Evolutionary conservation across 257 asterid genomes (phyloP).

Genomic region (Ophiorrhiza pumila): DNA sequence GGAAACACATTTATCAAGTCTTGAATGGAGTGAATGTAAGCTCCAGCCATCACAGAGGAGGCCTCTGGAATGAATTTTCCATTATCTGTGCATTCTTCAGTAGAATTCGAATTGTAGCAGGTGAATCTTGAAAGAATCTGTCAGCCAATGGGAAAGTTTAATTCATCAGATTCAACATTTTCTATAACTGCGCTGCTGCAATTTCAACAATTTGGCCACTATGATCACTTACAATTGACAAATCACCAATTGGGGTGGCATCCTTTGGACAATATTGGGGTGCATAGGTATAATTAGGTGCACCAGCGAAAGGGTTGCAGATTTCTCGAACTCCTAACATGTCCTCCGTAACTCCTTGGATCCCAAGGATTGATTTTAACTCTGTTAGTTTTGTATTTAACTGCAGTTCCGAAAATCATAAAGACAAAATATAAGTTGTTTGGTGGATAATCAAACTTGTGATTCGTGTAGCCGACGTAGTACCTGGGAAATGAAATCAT

Average conservation of each 20-base stretch:
- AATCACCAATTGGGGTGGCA: conserved; percentile 39
- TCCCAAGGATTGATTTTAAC: conserved; percentile 21
- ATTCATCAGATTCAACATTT: not conserved
- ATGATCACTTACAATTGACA: conserved; percentile 36
- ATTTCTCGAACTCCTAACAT: conserved; percentile 21
- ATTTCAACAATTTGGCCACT: not conserved
- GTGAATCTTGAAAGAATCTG: conserved; percentile 47
- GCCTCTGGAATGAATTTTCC: conserved; percentile 46
- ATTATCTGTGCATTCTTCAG: conserved; percentile 27
- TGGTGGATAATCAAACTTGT: not conserved
- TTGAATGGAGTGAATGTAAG: conserved; percentile 42
- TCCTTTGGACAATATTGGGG: conserved; percentile 34
- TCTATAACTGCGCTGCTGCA: not conserved
- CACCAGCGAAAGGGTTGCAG: conserved; percentile 48
- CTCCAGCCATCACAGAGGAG: conserved; percentile 29
- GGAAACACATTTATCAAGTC: conserved; percentile 41
- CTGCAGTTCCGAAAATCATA: conserved; percentile 20
- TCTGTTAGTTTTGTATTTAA: conserved; percentile 36
- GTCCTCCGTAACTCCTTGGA: conserved; percentile 17
- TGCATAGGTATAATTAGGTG: conserved; percentile 44
- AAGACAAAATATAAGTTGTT: not conserved
- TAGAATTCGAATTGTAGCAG: conserved; percentile 29
- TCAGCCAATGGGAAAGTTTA: not conserved
- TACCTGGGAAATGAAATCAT: conserved; percentile 47
- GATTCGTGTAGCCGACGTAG: not conserved